Percentiles rank a stretch among this genome's conserved stretches.
These are phyloP conservation scores for Shiraia sp. DNA, from an alignment of 2,329 filamentous ascomycete genomes.

Conservation along the genomic window DNA sequence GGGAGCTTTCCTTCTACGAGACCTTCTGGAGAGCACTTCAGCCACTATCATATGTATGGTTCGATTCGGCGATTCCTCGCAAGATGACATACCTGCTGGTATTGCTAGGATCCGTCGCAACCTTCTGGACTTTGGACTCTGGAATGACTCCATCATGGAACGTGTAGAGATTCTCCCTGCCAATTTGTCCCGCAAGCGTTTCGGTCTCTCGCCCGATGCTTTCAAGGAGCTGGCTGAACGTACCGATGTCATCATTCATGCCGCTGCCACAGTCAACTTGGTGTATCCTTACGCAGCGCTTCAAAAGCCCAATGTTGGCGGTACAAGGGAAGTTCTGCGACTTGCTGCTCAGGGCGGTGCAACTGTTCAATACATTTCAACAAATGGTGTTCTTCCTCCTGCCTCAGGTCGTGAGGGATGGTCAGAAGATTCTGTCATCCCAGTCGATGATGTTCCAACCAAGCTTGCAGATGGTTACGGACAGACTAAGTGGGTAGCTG, in stretches of 20 bases:
- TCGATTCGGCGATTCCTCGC: slow-evolving; percentile 69
- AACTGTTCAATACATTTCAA: slow-evolving; percentile 78
- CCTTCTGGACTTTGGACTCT: slow-evolving; percentile 75
- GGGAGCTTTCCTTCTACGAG: slow-evolving; percentile 73
- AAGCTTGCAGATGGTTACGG: slow-evolving; percentile 75
- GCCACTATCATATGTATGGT: slow-evolving; percentile 74
- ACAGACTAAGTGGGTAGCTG: slow-evolving; percentile 81
- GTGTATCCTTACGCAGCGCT: slow-evolving; percentile 81
- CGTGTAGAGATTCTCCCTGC: slow-evolving; percentile 76
- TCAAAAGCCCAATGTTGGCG: slow-evolving; percentile 74
- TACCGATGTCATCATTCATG: slow-evolving; percentile 75
- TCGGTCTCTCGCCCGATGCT: slow-evolving; percentile 67
- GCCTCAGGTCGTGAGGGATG: slow-evolving; percentile 65
- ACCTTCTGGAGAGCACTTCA: slow-evolving; percentile 68
- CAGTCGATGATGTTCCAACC: slow-evolving; percentile 68
- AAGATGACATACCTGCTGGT: slow-evolving; percentile 66
- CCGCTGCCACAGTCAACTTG: slow-evolving; percentile 72
- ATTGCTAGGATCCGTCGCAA: slow-evolving; percentile 76
- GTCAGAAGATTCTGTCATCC: slow-evolving; percentile 70
- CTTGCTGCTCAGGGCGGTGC: slow-evolving; percentile 69
- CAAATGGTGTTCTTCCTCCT: slow-evolving; percentile 76
- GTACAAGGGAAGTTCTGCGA: slow-evolving; percentile 75
- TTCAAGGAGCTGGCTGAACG: slow-evolving; percentile 68
- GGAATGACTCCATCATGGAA: slow-evolving; percentile 77
- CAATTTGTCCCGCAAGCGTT: slow-evolving; percentile 68